These are phyloP conservation scores for Talaromyces amestolkiae DNA, from an alignment of 2,329 filamentous ascomycete species.

Conservation along the genomic window DNA sequence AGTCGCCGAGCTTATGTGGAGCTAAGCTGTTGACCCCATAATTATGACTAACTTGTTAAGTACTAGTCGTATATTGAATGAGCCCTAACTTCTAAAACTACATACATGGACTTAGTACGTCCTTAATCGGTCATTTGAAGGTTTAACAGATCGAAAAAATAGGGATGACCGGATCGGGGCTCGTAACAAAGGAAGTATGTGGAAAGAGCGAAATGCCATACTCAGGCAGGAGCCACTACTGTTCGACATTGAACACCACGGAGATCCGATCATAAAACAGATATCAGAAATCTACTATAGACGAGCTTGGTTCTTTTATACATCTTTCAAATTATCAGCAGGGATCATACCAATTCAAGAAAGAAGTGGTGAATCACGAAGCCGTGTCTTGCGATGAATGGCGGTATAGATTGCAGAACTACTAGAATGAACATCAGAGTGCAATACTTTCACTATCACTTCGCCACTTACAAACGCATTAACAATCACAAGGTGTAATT, in stretches of 20 bases:
- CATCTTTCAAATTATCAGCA: background rate
- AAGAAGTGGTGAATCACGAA: background rate
- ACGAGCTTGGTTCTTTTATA: background rate
- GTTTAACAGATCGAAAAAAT: background rate
- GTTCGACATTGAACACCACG: background rate
- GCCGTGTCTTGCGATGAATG: background rate
- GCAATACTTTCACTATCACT: background rate
- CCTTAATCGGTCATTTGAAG: background rate
- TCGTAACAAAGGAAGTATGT: background rate
- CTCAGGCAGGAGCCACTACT: background rate
- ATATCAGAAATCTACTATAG: background rate
- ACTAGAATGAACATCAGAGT: background rate
- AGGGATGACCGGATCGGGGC: background rate
- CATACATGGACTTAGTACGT: too few relatives aligned
- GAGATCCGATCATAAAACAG: background rate
- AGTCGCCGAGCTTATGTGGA: background rate
- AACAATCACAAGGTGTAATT: conserved; percentile 9
- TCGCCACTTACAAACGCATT: too few relatives aligned
- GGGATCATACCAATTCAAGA: background rate
- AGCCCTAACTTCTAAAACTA: background rate
- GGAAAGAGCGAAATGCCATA: background rate
- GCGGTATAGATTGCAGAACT: background rate
- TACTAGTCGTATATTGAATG: background rate
- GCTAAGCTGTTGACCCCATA: background rate
- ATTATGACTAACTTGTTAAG: background rate